phyloP scores from a whole-genome alignment of 495 filamentous ascomycete species.

The Lophiostoma macrostomum region DNA sequence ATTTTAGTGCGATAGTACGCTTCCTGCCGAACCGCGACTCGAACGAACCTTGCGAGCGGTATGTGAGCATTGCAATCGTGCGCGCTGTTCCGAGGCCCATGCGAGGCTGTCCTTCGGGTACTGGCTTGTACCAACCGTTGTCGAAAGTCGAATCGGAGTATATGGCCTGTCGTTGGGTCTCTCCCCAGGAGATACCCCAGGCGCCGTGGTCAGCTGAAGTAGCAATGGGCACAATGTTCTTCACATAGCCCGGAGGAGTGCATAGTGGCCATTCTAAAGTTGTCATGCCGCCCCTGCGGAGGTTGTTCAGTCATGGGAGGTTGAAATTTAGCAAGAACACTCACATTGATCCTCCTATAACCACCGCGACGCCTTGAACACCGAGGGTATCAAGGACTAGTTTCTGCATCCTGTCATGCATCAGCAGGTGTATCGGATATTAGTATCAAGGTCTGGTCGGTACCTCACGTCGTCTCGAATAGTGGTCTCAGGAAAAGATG shows the following conservation, averaged over 20 bases:
- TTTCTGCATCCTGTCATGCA: slow-evolving; percentile 36
- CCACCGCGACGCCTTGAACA: slow-evolving; percentile 37
- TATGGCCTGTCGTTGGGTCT: slow-evolving; percentile 41
- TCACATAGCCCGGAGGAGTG: slow-evolving; percentile 35
- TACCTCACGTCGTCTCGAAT: slow-evolving; percentile 44
- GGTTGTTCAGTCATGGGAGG: too few relatives aligned
- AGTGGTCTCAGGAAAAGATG: slow-evolving; percentile 42
- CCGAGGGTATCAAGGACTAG: slow-evolving; percentile 41
- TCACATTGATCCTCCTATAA: slow-evolving; percentile 44
- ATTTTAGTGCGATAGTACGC: neutral
- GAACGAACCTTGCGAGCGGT: slow-evolving; percentile 41
- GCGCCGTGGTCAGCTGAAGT: slow-evolving; percentile 41
- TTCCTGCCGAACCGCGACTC: slow-evolving; percentile 41
- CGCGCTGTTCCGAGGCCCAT: slow-evolving; percentile 40
- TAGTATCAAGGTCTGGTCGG: neutral
- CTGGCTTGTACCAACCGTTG: slow-evolving; percentile 39
- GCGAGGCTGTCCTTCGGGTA: slow-evolving; percentile 32
- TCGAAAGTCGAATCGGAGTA: slow-evolving; percentile 38
- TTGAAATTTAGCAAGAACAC: too few relatives aligned
- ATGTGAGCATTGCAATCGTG: slow-evolving; percentile 46
- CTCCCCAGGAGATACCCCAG: slow-evolving; percentile 44
- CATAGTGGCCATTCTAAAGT: slow-evolving; percentile 43
- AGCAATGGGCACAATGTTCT: slow-evolving; percentile 39
- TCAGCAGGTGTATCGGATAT: neutral
- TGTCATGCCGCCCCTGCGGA: slow-evolving; percentile 44